Base-by-base conservation (phyloP, 768 basidiomycete species). In the Mycena leptocephala region DNA sequence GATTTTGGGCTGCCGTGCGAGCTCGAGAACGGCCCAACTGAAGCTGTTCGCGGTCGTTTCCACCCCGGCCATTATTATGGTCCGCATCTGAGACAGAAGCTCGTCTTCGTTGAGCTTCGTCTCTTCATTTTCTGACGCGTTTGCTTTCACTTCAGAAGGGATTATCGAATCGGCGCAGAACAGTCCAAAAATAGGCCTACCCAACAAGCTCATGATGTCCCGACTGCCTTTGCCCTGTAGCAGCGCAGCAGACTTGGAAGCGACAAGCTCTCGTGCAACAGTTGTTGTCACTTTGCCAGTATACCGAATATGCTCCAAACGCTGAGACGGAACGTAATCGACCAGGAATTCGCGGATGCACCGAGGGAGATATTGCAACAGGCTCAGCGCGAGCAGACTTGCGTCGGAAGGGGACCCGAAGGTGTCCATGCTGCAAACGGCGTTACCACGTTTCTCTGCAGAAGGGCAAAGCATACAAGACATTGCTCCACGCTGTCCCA, bases 31-130 rank as follows among this genome's bases (percentile, higher is more conserved):
- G 8, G 89, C 87, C 92, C 93, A 96, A 66, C 86, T 87, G 56
- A 93, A 76, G 0, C 89, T 87, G 72, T 88, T 91, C 0, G 93
- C 88, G 14, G 91, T 92, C 11, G 92, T 92, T 80, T 93, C 93
- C 78, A 94, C 89, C 1, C 90, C 91, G 7, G 90, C 90, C 39
- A 90, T 74, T 35, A 90, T 83, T 18, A 91, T 85, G 2, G 87
- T 88, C 55, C 84, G 84, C 88, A 88, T 90, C 82, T 88, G 89
- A 48, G 86, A 87, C 65, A 88, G 81, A 78, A 88, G 86, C 82
- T 89, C 91, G 81, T 88, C 89, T 76, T 88, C 88, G 51, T 76
- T 91, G 48, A 93, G 82, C 71, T 85, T 85, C 10, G 83, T 83
- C 55, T 82, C 84, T 32, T 84, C 82, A 62, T 90, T 83, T 77